A percentile compares a stretch with the other conserved stretches of the same genome.
phyloP scores from a whole-genome alignment of 2,329 filamentous ascomycete genomes.

The Thielaviopsis ethacetica region DNA sequence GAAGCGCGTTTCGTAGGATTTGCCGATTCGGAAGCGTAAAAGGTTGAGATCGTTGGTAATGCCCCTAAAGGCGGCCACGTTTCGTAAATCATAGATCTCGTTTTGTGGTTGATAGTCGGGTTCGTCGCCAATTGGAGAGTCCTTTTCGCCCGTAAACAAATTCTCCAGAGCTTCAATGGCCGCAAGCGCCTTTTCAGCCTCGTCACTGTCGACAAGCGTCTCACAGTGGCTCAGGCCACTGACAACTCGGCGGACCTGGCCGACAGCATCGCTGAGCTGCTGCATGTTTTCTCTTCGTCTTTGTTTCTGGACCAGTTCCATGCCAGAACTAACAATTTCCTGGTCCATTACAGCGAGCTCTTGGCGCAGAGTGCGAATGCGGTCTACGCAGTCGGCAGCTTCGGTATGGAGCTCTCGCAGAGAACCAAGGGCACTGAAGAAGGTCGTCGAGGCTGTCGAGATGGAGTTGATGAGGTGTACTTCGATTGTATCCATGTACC shows the following conservation, averaged over 20 bases:
- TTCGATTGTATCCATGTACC: slow-evolving; percentile 99
- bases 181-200: slow-evolving; percentile 65
- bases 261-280: slow-evolving; percentile 65
- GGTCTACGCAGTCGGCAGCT: slow-evolving; percentile 74
- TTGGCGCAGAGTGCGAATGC: slow-evolving; percentile 64
- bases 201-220: slow-evolving; percentile 63
- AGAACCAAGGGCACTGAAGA: slow-evolving; percentile 86
- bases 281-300: slow-evolving; percentile 69
- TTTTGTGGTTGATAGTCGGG: slow-evolving; percentile 41
- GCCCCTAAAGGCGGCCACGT: slow-evolving; percentile 18
- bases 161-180: slow-evolving; percentile 63
- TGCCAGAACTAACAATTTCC: slow-evolving; percentile 69
- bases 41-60: slow-evolving; percentile 61
- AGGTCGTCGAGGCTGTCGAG: slow-evolving; percentile 85
- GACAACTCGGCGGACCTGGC: slow-evolving; percentile 67
- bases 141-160: slow-evolving; percentile 58
- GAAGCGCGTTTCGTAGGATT: slow-evolving; percentile 70
- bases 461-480: slow-evolving; percentile 94
- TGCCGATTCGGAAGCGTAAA: slow-evolving; percentile 67
- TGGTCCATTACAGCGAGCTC: slow-evolving; percentile 70
- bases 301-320: slow-evolving; percentile 73
- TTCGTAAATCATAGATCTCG: slow-evolving; percentile 6
- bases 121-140: slow-evolving; percentile 20
- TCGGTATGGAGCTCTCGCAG: slow-evolving; percentile 82
- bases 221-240: slow-evolving; percentile 63